phyloP scores from a whole-genome alignment of 192 early-diverging fungal genomes.

The Backusella liffmaniae region DNA sequence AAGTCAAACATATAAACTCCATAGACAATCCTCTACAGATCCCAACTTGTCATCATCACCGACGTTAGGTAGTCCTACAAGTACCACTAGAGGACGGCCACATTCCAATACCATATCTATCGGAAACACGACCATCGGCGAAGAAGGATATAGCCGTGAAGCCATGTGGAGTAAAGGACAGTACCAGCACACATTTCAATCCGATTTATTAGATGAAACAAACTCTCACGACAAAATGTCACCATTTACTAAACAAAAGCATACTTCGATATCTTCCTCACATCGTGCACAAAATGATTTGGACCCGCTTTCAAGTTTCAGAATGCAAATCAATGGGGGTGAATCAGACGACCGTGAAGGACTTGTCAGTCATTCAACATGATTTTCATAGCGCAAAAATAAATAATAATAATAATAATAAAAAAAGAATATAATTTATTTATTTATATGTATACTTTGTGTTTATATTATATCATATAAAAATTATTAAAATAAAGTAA shows the following conservation, averaged over 20 bases:
- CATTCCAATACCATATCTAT: conserved; percentile 16
- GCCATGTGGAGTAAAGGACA: conserved; percentile 9
- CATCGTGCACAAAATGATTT: conserved; percentile 18
- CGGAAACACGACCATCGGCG: conserved; percentile 1
- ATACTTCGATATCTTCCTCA: neutral
- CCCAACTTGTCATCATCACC: neutral
- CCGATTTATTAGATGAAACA: neutral
- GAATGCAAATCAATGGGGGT: conserved; percentile 1
- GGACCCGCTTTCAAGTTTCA: conserved; percentile 9
- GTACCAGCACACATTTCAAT: neutral
- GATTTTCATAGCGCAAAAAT: neutral
- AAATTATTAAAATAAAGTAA: conserved; percentile 1
- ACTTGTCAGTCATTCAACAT: conserved; percentile 5
- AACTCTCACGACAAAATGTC: neutral
- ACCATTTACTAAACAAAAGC: neutral
- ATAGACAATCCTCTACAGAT: neutral
- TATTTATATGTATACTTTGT: neutral
- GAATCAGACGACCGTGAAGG: conserved; percentile 16
- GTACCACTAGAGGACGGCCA: neutral
- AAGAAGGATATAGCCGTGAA: conserved; percentile 12
- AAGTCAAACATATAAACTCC: conserved; percentile 1
- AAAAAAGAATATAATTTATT: neutral
- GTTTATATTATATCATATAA: neutral
- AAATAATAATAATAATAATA: neutral
- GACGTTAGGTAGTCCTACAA: neutral